Evolutionary conservation across 2,329 filamentous ascomycete species (phyloP).

Genomic region (Grosmannia huntii): DNA sequence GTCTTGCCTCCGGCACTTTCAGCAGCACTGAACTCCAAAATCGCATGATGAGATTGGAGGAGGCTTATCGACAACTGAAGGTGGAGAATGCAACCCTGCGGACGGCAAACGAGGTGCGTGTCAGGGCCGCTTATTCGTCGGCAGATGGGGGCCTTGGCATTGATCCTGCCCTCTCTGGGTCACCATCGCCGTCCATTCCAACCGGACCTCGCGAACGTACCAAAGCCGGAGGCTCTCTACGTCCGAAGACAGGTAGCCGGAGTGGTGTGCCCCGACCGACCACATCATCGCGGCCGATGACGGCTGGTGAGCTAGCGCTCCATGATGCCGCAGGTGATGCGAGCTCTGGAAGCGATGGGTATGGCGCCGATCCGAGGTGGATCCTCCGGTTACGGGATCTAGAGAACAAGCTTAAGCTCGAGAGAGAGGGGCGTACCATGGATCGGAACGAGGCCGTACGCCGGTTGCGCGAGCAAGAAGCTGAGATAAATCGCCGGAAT

Average conservation of each 20-base stretch:
- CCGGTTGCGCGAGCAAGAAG: slow-evolving; percentile 51
- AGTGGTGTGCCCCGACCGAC: slow-evolving; percentile 12
- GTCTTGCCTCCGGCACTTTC: slow-evolving; percentile 36
- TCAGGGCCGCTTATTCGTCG: slow-evolving; percentile 30
- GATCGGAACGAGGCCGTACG: slow-evolving; percentile 76
- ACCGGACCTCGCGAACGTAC: slow-evolving; percentile 37
- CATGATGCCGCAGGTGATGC: slow-evolving; percentile 10
- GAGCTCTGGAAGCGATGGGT: background rate
- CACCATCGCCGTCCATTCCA: slow-evolving; percentile 40
- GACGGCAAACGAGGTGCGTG: slow-evolving; percentile 46
- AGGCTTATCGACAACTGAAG: slow-evolving; percentile 49
- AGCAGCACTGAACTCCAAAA: slow-evolving; percentile 25
- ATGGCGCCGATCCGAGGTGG: slow-evolving; percentile 56
- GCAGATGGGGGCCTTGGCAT: slow-evolving; percentile 20
- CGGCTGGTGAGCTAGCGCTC: slow-evolving; percentile 16
- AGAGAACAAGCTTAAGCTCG: slow-evolving; percentile 77
- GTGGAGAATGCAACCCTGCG: slow-evolving; percentile 58
- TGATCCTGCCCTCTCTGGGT: slow-evolving; percentile 24
- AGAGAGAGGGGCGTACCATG: slow-evolving; percentile 72
- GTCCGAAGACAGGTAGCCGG: slow-evolving; percentile 11
- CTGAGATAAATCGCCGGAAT: slow-evolving; percentile 11
- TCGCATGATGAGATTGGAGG: slow-evolving; percentile 42
- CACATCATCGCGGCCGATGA: slow-evolving; percentile 13
- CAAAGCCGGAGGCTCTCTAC: slow-evolving; percentile 7
- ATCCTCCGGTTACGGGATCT: slow-evolving; percentile 75